Percentiles rank a stretch among this genome's conserved stretches.
These are phyloP conservation scores for Carex scoparia DNA, from an alignment of 176 grass and related monocot species.

Conservation along the genomic window DNA sequence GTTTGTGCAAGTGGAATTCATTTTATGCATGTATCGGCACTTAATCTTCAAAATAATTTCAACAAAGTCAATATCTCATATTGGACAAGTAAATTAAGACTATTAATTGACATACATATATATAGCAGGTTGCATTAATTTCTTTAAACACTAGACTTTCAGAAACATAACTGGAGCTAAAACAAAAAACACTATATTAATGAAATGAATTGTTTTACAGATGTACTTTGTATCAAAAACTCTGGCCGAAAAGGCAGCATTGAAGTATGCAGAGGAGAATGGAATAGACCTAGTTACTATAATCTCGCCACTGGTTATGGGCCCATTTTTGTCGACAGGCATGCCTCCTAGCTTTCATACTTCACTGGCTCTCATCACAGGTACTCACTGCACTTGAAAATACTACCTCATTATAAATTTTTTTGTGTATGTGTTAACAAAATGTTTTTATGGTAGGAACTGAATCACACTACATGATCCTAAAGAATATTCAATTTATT, in stretches of 20 bases:
- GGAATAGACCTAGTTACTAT: slow-evolving; percentile 71
- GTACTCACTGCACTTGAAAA: background rate
- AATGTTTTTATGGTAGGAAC: slow-evolving; percentile 37
- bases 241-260: slow-evolving; percentile 82
- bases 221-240: slow-evolving; percentile 95
- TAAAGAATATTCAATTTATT: slow-evolving; percentile 63
- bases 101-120: background rate
- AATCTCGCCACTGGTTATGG: slow-evolving; percentile 73
- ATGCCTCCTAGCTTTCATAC: slow-evolving; percentile 92
- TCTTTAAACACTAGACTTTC: background rate
- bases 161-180: background rate
- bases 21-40: too few relatives aligned
- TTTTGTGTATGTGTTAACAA: background rate
- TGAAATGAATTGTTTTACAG: slow-evolving; percentile 21
- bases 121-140: background rate
- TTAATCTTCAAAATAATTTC: background rate
- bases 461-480: slow-evolving; percentile 63
- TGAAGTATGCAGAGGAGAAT: slow-evolving; percentile 55
- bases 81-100: background rate
- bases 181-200: background rate
- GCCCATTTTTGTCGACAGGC: slow-evolving; percentile 55
- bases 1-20: too few relatives aligned
- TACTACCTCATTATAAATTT: background rate
- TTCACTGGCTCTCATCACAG: slow-evolving; percentile 65
- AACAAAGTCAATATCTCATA: background rate